Conservation (phyloP, 2,329 filamentous ascomycete species). For the Calonectria henricotiae region DNA sequence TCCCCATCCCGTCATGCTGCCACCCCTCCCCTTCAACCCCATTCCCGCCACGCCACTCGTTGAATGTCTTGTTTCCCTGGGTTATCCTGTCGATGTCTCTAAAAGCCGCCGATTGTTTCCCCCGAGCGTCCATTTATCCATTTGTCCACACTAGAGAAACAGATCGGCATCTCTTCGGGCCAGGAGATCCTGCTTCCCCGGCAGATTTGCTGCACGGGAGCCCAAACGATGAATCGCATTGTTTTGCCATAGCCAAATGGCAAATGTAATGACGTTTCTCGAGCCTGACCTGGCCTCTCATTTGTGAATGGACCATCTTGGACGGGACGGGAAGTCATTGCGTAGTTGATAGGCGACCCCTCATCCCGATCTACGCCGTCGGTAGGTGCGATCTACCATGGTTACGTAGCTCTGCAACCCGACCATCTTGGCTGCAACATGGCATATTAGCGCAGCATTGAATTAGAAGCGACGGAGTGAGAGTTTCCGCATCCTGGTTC, state of each 20-base stretch:
- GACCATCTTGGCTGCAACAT: slow-evolving; percentile 29
- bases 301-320: slow-evolving; percentile 31
- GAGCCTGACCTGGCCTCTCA: slow-evolving; percentile 20
- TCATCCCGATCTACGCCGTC: slow-evolving; percentile 44
- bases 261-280: slow-evolving; percentile 18
- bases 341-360: slow-evolving; percentile 34
- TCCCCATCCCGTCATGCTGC: slow-evolving; percentile 33
- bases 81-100: slow-evolving; percentile 24
- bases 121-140: slow-evolving; percentile 36
- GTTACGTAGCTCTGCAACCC: slow-evolving; percentile 30
- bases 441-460: slow-evolving; percentile 26
- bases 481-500: slow-evolving; percentile 35
- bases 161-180: slow-evolving; percentile 44
- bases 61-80: slow-evolving; percentile 29
- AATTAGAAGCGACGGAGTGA: slow-evolving; percentile 31
- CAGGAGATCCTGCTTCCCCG: slow-evolving; percentile 42
- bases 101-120: slow-evolving; percentile 31
- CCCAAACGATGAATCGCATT: slow-evolving; percentile 39
- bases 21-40: slow-evolving; percentile 32
- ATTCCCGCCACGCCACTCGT: slow-evolving; percentile 28
- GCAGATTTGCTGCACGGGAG: slow-evolving; percentile 39
- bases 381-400: slow-evolving; percentile 45
- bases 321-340: slow-evolving; percentile 26
- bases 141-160: slow-evolving; percentile 41
- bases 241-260: slow-evolving; percentile 21